Conservation (phyloP, 495 filamentous ascomycete species). For the Annulohypoxylon maeteangense region DNA sequence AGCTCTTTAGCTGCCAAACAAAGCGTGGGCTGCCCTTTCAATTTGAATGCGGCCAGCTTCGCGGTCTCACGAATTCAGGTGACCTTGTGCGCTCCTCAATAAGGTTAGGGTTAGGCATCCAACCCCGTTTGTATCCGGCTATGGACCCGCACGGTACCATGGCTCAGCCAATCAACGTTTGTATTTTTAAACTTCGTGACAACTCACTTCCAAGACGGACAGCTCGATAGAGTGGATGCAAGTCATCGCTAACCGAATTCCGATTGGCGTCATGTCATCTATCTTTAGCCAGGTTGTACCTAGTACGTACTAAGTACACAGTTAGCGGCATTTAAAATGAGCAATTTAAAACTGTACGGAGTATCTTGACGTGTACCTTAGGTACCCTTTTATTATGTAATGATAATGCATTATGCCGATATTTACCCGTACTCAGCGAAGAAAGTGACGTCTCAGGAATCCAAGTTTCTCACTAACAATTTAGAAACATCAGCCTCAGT, state of each 20-base stretch:
- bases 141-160: conserved; percentile 4
- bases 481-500: conserved; percentile 36
- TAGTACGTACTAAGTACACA: background rate
- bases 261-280: conserved; percentile 13
- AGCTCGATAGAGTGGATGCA: conserved; percentile 17
- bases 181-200: background rate
- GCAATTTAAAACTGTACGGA: background rate
- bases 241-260: conserved; percentile 28
- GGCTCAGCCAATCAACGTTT: conserved; percentile 10
- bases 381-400: background rate
- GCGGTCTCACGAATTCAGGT: conserved; percentile 40
- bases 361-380: background rate
- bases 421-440: conserved; percentile 16
- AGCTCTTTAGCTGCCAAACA: conserved; percentile 21
- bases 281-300: conserved; percentile 6
- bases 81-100: conserved; percentile 23
- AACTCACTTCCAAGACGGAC: conserved; percentile 16
- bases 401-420: background rate
- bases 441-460: conserved; percentile 17
- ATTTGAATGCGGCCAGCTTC: conserved; percentile 30
- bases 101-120: conserved; percentile 33
- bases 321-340: background rate
- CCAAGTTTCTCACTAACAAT: conserved; percentile 19
- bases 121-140: background rate
- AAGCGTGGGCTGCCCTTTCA: conserved; percentile 25